These are phyloP conservation scores for Mangifera indica DNA, from an alignment of 345 rosid species.

Conservation along the genomic window DNA sequence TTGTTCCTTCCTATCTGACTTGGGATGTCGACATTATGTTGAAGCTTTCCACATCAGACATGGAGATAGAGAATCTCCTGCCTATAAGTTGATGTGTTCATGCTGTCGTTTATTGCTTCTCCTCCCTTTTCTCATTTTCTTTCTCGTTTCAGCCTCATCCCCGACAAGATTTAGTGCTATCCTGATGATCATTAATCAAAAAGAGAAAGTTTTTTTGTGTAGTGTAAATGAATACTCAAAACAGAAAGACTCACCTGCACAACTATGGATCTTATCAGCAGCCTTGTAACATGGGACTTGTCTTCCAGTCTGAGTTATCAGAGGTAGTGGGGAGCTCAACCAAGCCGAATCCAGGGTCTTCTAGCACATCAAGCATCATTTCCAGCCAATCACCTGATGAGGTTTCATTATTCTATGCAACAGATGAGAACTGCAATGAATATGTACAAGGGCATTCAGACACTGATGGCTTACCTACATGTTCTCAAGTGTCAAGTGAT, in stretches of 20 bases:
- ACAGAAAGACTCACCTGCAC: not conserved
- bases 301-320: constrained; percentile 3
- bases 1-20: constrained; percentile 3
- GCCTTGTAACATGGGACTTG: constrained; percentile 7
- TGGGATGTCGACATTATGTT: constrained; percentile 12
- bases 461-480: constrained; percentile 8
- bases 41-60: constrained; percentile 4
- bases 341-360: constrained; percentile 7
- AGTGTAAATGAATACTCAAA: constrained; percentile 8
- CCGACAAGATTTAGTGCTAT: not conserved
- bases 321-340: not conserved
- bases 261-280: not conserved
- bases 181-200: not conserved
- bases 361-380: not conserved
- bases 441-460: not conserved
- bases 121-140: not conserved
- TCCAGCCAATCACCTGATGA: constrained; percentile 1
- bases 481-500: not conserved
- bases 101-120: not conserved
- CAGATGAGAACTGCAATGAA: not conserved
- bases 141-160: not conserved
- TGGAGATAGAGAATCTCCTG: not conserved
- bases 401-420: not conserved
- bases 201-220: not conserved
- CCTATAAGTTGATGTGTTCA: not conserved